Percentiles rank a stretch among this genome's conserved stretches.
phyloP scores from a whole-genome alignment of 352 stramenopile species.

The Globisporangium canariense region DNA sequence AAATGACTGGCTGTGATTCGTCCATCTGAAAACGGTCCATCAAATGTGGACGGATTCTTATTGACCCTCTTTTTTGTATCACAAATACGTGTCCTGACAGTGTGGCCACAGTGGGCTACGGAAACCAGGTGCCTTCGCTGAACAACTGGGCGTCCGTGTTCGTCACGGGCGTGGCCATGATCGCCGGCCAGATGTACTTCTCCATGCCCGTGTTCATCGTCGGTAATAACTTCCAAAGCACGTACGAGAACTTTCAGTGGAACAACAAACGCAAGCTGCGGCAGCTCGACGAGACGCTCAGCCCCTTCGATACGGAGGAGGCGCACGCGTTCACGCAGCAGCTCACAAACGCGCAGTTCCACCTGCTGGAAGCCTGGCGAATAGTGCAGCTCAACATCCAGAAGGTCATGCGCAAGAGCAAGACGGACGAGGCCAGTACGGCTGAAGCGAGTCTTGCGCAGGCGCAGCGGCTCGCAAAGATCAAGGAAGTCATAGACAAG shows the following conservation, averaged over 20 bases:
- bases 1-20: not conserved
- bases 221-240: conserved; percentile 68
- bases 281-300: conserved; percentile 46
- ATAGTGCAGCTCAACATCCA: conserved; percentile 42
- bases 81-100: conserved; percentile 23
- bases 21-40: not conserved
- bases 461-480: conserved; percentile 30
- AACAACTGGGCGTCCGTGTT: conserved; percentile 47
- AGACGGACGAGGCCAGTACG: conserved; percentile 15
- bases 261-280: conserved; percentile 49
- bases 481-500: conserved; percentile 40
- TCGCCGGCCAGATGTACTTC: conserved; percentile 77
- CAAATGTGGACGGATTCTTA: not conserved
- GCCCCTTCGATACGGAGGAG: conserved; percentile 45
- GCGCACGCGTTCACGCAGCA: conserved; percentile 45
- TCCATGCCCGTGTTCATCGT: conserved; percentile 78
- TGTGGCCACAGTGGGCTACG: conserved; percentile 75
- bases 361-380: conserved; percentile 48
- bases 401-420: conserved; percentile 27
- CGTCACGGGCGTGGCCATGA: conserved; percentile 63
- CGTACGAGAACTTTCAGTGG: conserved; percentile 58
- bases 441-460: conserved; percentile 33
- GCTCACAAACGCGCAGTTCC: conserved; percentile 59
- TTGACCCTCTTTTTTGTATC: not conserved
- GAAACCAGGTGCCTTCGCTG: conserved; percentile 55